These are phyloP conservation scores for Neurospora terricola DNA, from an alignment of 495 filamentous ascomycete genomes.

Conservation along the genomic window DNA sequence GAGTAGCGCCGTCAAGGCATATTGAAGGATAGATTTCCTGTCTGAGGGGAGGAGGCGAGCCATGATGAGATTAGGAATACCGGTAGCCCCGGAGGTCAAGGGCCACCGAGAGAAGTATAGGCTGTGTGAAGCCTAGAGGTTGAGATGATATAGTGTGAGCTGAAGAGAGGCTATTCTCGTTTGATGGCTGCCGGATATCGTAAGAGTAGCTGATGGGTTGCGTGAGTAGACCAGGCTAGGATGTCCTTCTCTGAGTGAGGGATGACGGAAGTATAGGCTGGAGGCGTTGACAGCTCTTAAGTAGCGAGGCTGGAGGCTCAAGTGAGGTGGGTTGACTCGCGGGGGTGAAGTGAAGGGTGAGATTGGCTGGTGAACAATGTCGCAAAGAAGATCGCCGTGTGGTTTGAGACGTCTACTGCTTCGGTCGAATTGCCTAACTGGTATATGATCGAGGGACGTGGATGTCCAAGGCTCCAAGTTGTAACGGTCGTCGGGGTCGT, in stretches of 20 bases:
- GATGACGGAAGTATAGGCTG: background rate
- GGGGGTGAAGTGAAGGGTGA: background rate
- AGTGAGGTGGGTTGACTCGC: background rate
- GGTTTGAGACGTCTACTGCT: background rate
- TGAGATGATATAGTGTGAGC: background rate
- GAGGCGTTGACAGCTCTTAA: background rate
- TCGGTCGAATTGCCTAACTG: background rate
- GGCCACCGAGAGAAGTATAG: background rate
- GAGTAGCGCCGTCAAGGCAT: conserved; percentile 5
- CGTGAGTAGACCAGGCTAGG: background rate
- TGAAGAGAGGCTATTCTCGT: background rate
- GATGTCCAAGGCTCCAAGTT: background rate
- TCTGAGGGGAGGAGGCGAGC: background rate
- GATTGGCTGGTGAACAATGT: background rate
- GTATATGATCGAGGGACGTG: background rate
- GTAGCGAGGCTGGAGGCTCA: background rate
- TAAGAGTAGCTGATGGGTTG: background rate
- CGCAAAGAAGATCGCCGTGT: background rate
- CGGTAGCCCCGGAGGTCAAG: background rate
- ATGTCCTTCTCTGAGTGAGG: background rate
- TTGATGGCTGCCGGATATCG: background rate
- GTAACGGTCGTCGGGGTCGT: background rate
- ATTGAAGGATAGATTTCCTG: conserved; percentile 6
- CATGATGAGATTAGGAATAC: conserved; percentile 4
- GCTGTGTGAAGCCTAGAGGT: background rate